These are phyloP conservation scores for Aphanomyces invadans DNA, from an alignment of 352 stramenopile genomes.

Conservation along the genomic window DNA sequence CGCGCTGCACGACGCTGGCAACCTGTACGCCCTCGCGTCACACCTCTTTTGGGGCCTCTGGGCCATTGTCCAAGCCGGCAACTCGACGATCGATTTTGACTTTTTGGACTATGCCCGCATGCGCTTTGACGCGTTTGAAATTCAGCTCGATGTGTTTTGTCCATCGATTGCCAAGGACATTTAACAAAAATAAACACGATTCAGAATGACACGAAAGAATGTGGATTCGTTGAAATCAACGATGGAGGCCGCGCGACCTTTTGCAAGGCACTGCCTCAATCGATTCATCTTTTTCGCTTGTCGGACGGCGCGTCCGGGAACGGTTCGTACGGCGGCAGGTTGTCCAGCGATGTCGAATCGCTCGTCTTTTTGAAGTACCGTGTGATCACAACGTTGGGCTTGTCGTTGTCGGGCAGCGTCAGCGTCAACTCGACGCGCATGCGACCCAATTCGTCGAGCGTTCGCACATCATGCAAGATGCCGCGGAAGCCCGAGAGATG, in stretches of 20 bases:
- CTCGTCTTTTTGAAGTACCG: slow-evolving; percentile 84
- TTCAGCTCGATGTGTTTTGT: slow-evolving; percentile 46
- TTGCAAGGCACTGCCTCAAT: too few species aligned
- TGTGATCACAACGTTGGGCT: slow-evolving; percentile 65
- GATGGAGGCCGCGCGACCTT: too few species aligned
- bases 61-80: slow-evolving; percentile 86
- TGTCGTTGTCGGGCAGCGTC: slow-evolving; percentile 67
- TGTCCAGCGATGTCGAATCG: slow-evolving; percentile 81
- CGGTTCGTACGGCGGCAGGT: slow-evolving; percentile 80
- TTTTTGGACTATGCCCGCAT: slow-evolving; percentile 80
- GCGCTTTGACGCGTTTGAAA: slow-evolving; percentile 72
- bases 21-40: slow-evolving; percentile 82
- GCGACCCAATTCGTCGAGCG: slow-evolving; percentile 60
- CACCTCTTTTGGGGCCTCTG: slow-evolving; percentile 93
- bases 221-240: background rate
- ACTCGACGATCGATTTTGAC: slow-evolving; percentile 88
- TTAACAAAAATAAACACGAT: background rate
- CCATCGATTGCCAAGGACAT: slow-evolving; percentile 15
- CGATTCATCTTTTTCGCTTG: slow-evolving; percentile 74
- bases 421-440: slow-evolving; percentile 81
- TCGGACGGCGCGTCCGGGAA: slow-evolving; percentile 72
- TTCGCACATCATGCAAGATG: slow-evolving; percentile 62
- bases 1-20: slow-evolving; percentile 74
- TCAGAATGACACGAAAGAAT: background rate
- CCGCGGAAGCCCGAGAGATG: slow-evolving; percentile 74